Conservation (phyloP, 768 basidiomycete species). For the Lactarius tabidus region DNA sequence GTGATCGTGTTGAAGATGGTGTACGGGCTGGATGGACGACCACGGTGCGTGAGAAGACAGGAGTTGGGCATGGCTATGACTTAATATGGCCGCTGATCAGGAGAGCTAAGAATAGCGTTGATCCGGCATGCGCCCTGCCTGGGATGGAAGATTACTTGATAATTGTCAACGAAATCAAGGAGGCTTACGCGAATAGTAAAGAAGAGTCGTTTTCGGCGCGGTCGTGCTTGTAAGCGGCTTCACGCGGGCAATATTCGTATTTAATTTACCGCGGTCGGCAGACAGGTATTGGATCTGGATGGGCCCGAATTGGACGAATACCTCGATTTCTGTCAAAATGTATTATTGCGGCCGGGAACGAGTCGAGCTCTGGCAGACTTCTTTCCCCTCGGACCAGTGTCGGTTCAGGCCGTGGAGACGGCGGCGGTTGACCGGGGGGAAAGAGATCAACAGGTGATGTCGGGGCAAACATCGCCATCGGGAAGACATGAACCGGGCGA, state of each 20-base stretch:
- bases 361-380: constrained; percentile 35
- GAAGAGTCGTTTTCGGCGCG: constrained; percentile 20
- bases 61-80: neutral
- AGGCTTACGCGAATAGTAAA: constrained; percentile 4
- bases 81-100: constrained; percentile 33
- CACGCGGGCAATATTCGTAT: neutral
- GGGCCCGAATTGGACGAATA: constrained; percentile 20
- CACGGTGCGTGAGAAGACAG: constrained; percentile 39
- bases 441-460: constrained; percentile 9
- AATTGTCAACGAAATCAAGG: constrained; percentile 16
- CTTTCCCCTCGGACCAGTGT: constrained; percentile 15
- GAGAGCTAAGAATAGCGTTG: constrained; percentile 8
- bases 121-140: constrained; percentile 25
- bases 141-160: constrained; percentile 21
- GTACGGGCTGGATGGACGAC: constrained; percentile 74
- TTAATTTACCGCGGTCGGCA: neutral
- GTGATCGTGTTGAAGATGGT: constrained; percentile 78
- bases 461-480: constrained; percentile 19
- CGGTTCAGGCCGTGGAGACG: neutral
- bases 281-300: constrained; percentile 18
- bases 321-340: constrained; percentile 16
- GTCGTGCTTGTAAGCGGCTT: constrained; percentile 18
- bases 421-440: constrained; percentile 1
- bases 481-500: constrained; percentile 49
- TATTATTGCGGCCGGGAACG: constrained; percentile 3